Evolutionary conservation across 179 eudicot genomes (phyloP).

Genomic region (Dionaea muscipula): DNA sequence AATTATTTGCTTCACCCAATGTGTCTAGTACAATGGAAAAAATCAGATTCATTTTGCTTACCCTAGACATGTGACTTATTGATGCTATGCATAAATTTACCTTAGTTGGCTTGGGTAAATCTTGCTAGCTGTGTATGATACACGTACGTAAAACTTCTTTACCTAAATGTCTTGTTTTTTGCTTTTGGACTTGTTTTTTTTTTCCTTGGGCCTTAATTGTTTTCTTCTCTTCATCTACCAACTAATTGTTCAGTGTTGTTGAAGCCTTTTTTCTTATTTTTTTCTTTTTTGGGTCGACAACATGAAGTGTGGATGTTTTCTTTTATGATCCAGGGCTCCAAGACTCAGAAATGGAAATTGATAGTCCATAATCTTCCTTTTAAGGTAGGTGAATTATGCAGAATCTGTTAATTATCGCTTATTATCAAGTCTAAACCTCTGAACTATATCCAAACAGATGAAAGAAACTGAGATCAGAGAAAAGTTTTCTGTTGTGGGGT

Average conservation of each 20-base stretch:
- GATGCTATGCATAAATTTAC: too few relatives aligned
- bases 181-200: too few relatives aligned
- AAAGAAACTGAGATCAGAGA: slow-evolving; percentile 47
- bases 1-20: too few relatives aligned
- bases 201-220: too few relatives aligned
- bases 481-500: slow-evolving; percentile 57
- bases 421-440: slow-evolving; percentile 2
- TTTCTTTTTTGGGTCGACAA: background rate
- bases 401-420: background rate
- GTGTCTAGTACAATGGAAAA: too few relatives aligned
- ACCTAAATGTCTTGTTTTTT: too few relatives aligned
- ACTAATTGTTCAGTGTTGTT: background rate
- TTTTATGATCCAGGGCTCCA: slow-evolving; percentile 52
- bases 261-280: background rate
- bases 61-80: too few relatives aligned
- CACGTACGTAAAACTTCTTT: too few relatives aligned
- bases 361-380: slow-evolving; percentile 77
- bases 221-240: too few relatives aligned
- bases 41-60: too few relatives aligned
- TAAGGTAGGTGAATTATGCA: slow-evolving; percentile 30
- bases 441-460: slow-evolving; percentile 35
- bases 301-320: background rate
- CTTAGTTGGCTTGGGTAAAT: too few relatives aligned
- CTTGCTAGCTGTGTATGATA: too few relatives aligned
- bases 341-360: slow-evolving; percentile 79